Conservation (phyloP, 495 filamentous ascomycete genomes). For the Ascobolus immersus region DNA sequence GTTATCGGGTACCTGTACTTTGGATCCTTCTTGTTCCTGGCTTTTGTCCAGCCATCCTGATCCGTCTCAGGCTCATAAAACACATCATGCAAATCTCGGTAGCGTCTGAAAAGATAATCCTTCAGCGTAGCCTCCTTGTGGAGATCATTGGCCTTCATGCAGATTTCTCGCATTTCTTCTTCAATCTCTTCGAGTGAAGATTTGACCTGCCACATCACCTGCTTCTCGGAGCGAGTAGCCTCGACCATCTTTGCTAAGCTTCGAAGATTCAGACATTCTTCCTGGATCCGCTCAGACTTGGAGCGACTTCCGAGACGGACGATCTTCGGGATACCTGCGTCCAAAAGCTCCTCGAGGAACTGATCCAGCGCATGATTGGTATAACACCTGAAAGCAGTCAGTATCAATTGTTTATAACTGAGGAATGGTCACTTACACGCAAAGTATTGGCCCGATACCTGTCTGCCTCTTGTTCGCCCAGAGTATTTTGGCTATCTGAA, state of each 20-base stretch:
- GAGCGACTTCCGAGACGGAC: constrained; percentile 42
- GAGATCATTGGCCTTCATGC: too few species aligned
- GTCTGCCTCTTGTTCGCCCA: constrained; percentile 3
- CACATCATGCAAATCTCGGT: too few species aligned
- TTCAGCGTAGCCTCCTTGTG: too few species aligned
- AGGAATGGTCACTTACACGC: constrained; percentile 7
- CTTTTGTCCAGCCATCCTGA: too few species aligned
- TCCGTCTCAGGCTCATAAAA: too few species aligned
- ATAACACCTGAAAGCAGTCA: constrained; percentile 18
- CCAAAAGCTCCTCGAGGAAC: constrained; percentile 41
- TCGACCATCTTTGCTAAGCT: constrained; percentile 14
- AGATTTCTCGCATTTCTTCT: constrained; percentile 15
- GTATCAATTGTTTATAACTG: neutral
- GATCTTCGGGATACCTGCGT: constrained; percentile 33
- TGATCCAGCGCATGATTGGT: constrained; percentile 59
- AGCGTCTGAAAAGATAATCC: too few species aligned
- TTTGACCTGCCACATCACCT: constrained; percentile 8
- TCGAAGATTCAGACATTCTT: constrained; percentile 25
- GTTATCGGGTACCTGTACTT: too few species aligned
- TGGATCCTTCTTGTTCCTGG: too few species aligned
- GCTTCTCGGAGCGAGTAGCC: constrained; percentile 21
- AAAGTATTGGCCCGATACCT: constrained; percentile 8
- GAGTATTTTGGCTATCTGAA: constrained; percentile 7
- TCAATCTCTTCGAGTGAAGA: constrained; percentile 14
- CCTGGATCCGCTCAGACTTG: constrained; percentile 28